phyloP scores from a whole-genome alignment of 1,284 basidiomycete species.

The Rhodotorula sp. region DNA sequence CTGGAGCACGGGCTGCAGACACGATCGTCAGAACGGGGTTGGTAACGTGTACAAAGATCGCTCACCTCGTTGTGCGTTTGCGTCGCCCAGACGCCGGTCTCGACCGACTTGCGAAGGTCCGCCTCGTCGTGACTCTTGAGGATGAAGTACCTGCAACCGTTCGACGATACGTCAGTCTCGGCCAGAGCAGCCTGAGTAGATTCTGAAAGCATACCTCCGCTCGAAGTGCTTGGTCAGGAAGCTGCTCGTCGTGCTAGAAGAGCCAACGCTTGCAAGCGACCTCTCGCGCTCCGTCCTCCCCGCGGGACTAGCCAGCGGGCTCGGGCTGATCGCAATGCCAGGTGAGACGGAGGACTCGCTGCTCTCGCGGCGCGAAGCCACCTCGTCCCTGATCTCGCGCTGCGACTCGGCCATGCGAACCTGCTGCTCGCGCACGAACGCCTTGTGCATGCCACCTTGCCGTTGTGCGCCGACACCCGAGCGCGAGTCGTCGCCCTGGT shows the following conservation, averaged over 20 bases:
- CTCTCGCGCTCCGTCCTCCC: background rate
- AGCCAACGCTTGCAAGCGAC: slow-evolving; percentile 17
- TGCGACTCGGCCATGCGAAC: slow-evolving; percentile 45
- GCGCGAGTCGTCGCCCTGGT: slow-evolving; percentile 79
- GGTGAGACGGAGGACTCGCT: no score
- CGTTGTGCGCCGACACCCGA: slow-evolving; percentile 90
- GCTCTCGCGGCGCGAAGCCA: background rate
- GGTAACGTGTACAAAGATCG: background rate
- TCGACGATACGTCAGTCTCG: background rate
- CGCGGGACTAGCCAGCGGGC: background rate
- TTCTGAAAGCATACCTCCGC: slow-evolving; percentile 58
- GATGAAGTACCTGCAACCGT: slow-evolving; percentile 26
- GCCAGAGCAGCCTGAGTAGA: background rate
- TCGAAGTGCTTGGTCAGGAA: slow-evolving; percentile 61
- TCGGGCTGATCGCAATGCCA: no score
- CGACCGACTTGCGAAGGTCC: slow-evolving; percentile 81
- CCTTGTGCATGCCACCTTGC: slow-evolving; percentile 77
- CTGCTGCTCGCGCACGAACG: slow-evolving; percentile 66
- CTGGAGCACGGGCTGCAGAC: slow-evolving; percentile 56
- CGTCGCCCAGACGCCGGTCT: slow-evolving; percentile 82
- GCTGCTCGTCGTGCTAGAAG: slow-evolving; percentile 41
- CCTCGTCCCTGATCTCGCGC: slow-evolving; percentile 2
- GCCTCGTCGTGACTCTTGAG: slow-evolving; percentile 55
- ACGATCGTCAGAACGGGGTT: background rate
- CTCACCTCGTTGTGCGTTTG: slow-evolving; percentile 87